Evolutionary conservation across 352 stramenopile genomes (phyloP), one percentile per base, ranked within the genome.

Genomic region (Pythium rhizo-oryzae): DNA sequence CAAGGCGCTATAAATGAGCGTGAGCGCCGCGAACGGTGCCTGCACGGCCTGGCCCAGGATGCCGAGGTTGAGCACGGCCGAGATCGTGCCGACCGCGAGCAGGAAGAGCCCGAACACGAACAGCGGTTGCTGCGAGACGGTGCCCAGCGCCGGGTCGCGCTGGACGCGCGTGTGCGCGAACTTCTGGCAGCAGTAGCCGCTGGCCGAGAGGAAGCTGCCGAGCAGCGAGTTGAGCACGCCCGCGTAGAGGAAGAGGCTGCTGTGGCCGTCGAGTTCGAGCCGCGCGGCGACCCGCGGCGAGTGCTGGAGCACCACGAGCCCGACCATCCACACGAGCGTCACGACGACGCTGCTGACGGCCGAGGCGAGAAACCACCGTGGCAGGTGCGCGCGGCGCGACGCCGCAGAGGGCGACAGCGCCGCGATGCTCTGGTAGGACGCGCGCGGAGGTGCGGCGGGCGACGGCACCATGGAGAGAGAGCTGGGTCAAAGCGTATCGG

Each of bases 151-250:
- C n/a, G 80, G 69, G 23, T 81, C 66, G 50, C 62, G 62, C 47
- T 87, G 72, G 52, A 91, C 79, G 55, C 79, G 80, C 33, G 79
- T 76, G 62, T 93, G 85, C 23, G 85, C 83, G 49, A 76, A 83
- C 56, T 93, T 93, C 59, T 93, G 85, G 58, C 85, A 93, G 70
- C 83, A 93, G 55, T 93, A 93, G 63, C 85, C 85, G 39, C 85
- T 92, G 44, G 85, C 85, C 4, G 83, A 91, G 46, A 93, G 71
- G 50, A 92, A 93, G 35, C 81, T 90, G 23, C 85, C 85, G 15
- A 93, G 70, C 49, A 93, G 59, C 47, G 83, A 91, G 71, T 92
- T 93, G 59, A 92, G 59, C 47, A 93, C 79, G 33, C 85, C 82
- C 0, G 82, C 81, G 62, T 91, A 93, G 35, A 93, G 74, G 47